A percentile compares a stretch with the other conserved stretches of the same genome.
Conservation (phyloP, 495 filamentous ascomycete genomes). For the Daldinia bambusicola region DNA sequence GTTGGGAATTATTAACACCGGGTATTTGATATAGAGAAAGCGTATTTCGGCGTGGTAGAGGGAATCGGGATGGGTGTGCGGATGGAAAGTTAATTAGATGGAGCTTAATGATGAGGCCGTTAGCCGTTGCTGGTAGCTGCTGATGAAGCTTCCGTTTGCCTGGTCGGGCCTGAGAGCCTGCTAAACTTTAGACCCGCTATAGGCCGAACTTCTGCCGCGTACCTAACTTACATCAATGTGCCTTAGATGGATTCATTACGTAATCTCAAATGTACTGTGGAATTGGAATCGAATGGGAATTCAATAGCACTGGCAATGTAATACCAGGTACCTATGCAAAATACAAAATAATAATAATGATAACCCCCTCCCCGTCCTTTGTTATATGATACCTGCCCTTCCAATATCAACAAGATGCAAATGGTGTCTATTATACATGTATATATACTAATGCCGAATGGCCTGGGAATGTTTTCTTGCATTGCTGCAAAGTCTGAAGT, state of each 20-base stretch:
- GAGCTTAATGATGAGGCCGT: constrained; percentile 32
- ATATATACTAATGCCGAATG: constrained; percentile 2
- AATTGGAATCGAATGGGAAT: not conserved
- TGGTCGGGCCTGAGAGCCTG: no score
- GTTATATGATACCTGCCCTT: not conserved
- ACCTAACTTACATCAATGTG: no score
- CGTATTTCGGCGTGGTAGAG: not conserved
- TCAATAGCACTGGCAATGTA: not conserved
- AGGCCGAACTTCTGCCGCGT: constrained; percentile 35
- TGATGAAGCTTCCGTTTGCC: constrained; percentile 46
- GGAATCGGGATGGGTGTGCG: constrained; percentile 2
- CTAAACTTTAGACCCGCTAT: constrained; percentile 21
- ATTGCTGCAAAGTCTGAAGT: not conserved
- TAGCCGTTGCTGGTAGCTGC: constrained; percentile 27
- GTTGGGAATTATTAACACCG: not conserved
- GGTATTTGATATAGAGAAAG: not conserved
- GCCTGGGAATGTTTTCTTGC: not conserved
- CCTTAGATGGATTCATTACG: constrained; percentile 2
- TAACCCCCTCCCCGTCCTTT: not conserved
- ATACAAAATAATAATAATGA: not conserved
- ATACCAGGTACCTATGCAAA: no score
- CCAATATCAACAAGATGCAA: not conserved
- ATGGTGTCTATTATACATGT: constrained; percentile 1
- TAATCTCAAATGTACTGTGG: not conserved
- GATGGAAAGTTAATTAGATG: constrained; percentile 31